phyloP scores from a whole-genome alignment of 352 stramenopile species.

The Pythium phragmiticola region DNA sequence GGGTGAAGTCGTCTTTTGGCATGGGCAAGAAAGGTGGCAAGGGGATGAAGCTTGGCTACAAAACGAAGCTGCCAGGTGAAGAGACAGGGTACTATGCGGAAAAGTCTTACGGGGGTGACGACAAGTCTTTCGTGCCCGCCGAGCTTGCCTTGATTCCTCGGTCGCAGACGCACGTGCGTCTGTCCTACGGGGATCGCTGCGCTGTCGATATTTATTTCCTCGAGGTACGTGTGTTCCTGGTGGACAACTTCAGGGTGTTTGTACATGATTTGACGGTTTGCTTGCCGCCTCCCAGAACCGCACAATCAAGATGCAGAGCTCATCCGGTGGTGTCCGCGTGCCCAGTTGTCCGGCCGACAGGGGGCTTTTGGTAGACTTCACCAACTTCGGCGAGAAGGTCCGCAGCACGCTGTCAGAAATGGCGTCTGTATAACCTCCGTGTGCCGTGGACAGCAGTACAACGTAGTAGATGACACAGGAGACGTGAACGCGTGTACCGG shows the following conservation, averaged over 20 bases:
- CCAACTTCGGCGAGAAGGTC: constrained; percentile 82
- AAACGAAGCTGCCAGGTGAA: constrained; percentile 84
- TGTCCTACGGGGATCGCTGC: constrained; percentile 83
- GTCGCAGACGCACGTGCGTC: constrained; percentile 80
- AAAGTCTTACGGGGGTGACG: constrained; percentile 80
- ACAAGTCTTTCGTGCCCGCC: constrained; percentile 84
- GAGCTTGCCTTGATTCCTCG: constrained; percentile 84
- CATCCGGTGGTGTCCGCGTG: constrained; percentile 71
- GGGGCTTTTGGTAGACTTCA: constrained; percentile 63
- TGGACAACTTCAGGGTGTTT: not conserved
- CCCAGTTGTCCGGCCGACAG: constrained; percentile 75
- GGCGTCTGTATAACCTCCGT: constrained; percentile 58
- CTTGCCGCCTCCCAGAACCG: constrained; percentile 49
- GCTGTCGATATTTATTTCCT: constrained; percentile 92
- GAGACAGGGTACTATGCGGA: constrained; percentile 85
- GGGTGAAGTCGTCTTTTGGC: constrained; percentile 43
- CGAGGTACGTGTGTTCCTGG: constrained; percentile 43
- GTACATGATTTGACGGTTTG: constrained; percentile 15
- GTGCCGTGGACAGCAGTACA: not conserved
- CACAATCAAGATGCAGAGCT: constrained; percentile 83
- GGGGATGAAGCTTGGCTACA: constrained; percentile 86
- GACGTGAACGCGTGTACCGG: not conserved
- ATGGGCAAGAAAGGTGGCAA: constrained; percentile 80
- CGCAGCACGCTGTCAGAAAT: constrained; percentile 85
- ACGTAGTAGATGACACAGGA: not conserved